Conservation (phyloP, 2,329 filamentous ascomycete genomes). For the Pseudohalonectria lignicola region DNA sequence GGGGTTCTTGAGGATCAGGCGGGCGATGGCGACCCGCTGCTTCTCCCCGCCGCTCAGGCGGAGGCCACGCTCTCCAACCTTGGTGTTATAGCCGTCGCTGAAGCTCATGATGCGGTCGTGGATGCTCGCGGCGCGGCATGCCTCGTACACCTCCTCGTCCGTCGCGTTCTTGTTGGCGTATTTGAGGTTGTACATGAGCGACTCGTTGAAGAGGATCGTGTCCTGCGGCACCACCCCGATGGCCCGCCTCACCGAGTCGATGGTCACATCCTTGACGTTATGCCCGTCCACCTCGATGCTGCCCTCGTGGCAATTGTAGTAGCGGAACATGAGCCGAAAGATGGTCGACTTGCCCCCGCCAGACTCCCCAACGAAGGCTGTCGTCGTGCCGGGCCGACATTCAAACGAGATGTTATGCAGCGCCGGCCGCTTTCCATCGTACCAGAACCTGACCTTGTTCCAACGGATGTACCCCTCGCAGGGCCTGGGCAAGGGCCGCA, state of each 20-base stretch:
- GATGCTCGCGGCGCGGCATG: slow-evolving; percentile 41
- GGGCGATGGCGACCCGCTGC: slow-evolving; percentile 48
- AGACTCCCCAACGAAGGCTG: slow-evolving; percentile 90
- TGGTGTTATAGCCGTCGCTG: slow-evolving; percentile 39
- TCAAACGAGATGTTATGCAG: slow-evolving; percentile 76
- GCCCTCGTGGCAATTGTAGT: slow-evolving; percentile 78
- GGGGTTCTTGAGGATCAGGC: slow-evolving; percentile 58
- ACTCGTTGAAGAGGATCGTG: slow-evolving; percentile 56
- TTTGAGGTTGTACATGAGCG: slow-evolving; percentile 42
- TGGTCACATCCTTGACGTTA: slow-evolving; percentile 77
- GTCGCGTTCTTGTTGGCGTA: slow-evolving; percentile 38
- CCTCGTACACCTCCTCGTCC: slow-evolving; percentile 36
- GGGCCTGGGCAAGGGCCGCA: slow-evolving; percentile 41
- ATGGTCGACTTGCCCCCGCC: slow-evolving; percentile 95
- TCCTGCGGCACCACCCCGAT: slow-evolving; percentile 97
- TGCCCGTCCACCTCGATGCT: slow-evolving; percentile 75
- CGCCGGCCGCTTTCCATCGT: slow-evolving; percentile 77
- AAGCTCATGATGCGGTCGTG: slow-evolving; percentile 43
- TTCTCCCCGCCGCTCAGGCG: slow-evolving; percentile 50
- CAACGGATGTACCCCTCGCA: slow-evolving; percentile 80
- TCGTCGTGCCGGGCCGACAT: slow-evolving; percentile 82
- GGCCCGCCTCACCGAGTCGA: slow-evolving; percentile 81
- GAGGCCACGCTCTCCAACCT: slow-evolving; percentile 40
- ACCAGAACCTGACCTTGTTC: slow-evolving; percentile 82
- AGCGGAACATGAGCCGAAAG: slow-evolving; percentile 90